Evolutionary conservation across 495 filamentous ascomycete genomes (phyloP), one percentile per base, ranked within the genome.

Genomic region (Neurospora tetraspora): DNA sequence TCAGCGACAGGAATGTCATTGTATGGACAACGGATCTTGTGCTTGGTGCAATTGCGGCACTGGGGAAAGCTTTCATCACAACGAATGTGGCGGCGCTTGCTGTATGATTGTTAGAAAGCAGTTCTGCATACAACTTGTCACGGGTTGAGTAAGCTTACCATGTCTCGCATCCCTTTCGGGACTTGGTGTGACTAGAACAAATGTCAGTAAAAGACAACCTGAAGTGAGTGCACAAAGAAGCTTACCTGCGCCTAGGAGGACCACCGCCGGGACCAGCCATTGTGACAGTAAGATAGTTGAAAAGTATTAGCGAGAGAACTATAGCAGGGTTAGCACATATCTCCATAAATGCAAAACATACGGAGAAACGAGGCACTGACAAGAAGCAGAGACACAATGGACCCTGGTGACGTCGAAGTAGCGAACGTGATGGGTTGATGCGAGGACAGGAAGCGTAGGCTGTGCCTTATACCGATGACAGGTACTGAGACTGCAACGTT

Each of bases 31-130:
- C 94, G 91, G 76, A 96, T 95, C 84, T 97, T 97, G 82, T 99
- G 96, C 81, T 98, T 98, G 71, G 95, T 97, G 83, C 96, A 99
- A 82, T 98, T 98, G 74, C 93, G 93, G 84, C 96, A 99, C 89
- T 99, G 96, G 31, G 96, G 96, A 77, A 95, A 97, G 73, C 88
- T 97, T 82, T 99, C 96, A 81, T 99, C 96, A 83, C 96, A 99
- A 73, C 96, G 90, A 80, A 99, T 98, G 83, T 99, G 96, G 78
- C 96, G 90, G 81, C 91, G 89, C 87, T 99, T 99, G 88, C 82
- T 83, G 73, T 69, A 37, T 36, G 45, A 18, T 10, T 70, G 74
- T 82, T 68, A 81, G 77, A 76, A 74, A 34, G 40, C 36, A 59
- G 12, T 38, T 59, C 20, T 34, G 20, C 8, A 53, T 42, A 42